phyloP scores from a whole-genome alignment of 768 basidiomycete species.

The Serendipita sp. region DNA sequence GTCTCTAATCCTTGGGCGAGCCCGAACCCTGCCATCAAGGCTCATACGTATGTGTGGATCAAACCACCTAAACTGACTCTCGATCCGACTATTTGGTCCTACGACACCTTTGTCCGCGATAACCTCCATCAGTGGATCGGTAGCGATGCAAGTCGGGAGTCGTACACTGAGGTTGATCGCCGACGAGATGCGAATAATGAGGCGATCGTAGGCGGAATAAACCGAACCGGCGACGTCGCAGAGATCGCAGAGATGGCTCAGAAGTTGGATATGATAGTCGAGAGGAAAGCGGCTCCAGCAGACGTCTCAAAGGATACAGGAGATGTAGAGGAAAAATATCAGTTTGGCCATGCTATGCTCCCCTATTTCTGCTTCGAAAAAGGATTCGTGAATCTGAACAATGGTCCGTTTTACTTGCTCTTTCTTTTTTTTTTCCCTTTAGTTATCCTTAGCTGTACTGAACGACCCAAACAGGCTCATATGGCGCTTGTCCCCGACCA shows the following conservation, averaged over 20 bases:
- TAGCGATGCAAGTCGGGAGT: constrained; percentile 21
- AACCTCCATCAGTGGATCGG: constrained; percentile 71
- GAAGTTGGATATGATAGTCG: not conserved
- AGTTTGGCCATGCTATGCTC: constrained; percentile 21
- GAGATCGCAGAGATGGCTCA: not conserved
- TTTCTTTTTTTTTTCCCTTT: too few species aligned
- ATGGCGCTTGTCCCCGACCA: constrained; percentile 21
- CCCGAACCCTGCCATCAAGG: constrained; percentile 30
- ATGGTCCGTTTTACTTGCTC: constrained; percentile 18
- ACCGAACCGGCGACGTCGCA: not conserved
- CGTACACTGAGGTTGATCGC: constrained; percentile 41
- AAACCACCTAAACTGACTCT: constrained; percentile 26
- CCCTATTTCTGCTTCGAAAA: constrained; percentile 21
- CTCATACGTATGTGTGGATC: constrained; percentile 61
- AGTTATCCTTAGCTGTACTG: too few species aligned
- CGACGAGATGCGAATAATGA: constrained; percentile 24
- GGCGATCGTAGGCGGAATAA: too few species aligned
- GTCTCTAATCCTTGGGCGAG: constrained; percentile 26
- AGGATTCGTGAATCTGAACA: constrained; percentile 23
- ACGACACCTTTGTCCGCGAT: constrained; percentile 60
- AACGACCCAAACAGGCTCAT: constrained; percentile 17
- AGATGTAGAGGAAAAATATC: not conserved
- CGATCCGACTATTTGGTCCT: constrained; percentile 56
- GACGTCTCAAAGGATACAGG: not conserved
- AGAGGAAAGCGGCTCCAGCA: not conserved